A percentile compares a stretch with the other conserved stretches of the same genome.
Conservation (phyloP, 2,329 filamentous ascomycete genomes). For the Kalaharituber pfeilii region DNA sequence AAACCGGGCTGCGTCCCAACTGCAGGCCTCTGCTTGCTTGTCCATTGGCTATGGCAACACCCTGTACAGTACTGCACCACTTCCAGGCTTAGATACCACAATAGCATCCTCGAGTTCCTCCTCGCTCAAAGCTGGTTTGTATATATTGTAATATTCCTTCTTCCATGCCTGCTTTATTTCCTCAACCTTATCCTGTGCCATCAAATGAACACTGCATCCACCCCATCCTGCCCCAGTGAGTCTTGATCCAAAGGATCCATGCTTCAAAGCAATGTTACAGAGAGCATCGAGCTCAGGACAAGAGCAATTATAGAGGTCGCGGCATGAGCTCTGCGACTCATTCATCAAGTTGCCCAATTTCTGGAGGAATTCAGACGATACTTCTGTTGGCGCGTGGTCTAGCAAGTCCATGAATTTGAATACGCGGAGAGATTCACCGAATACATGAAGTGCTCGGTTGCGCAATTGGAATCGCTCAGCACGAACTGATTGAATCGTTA, state of each 20-base stretch:
- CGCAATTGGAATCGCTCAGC: conserved; percentile 74
- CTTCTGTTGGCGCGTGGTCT: conserved; percentile 24
- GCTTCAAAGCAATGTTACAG: conserved; percentile 57
- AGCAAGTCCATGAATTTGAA: conserved; percentile 66
- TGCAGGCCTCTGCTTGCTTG: too few relatives aligned
- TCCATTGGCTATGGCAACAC: too few relatives aligned
- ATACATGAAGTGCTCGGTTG: conserved; percentile 79
- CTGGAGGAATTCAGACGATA: conserved; percentile 36
- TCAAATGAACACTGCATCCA: conserved; percentile 84
- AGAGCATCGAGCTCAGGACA: conserved; percentile 84
- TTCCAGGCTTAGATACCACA: conserved; percentile 73
- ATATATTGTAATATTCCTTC: conserved; percentile 48
- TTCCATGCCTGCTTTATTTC: conserved; percentile 61
- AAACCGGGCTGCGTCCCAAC: too few relatives aligned
- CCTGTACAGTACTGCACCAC: conserved; percentile 34
- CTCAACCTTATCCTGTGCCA: conserved; percentile 66
- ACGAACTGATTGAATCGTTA: conserved; percentile 37
- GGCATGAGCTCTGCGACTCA: conserved; percentile 72
- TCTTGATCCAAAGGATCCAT: conserved; percentile 68
- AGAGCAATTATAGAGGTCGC: conserved; percentile 77
- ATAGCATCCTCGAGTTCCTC: conserved; percentile 65
- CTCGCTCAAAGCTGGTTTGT: conserved; percentile 42
- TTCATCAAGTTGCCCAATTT: conserved; percentile 72
- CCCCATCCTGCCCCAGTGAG: conserved; percentile 94
- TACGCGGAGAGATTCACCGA: conserved; percentile 72